phyloP scores from a whole-genome alignment of 768 basidiomycete genomes.

The Suillus sp. region DNA sequence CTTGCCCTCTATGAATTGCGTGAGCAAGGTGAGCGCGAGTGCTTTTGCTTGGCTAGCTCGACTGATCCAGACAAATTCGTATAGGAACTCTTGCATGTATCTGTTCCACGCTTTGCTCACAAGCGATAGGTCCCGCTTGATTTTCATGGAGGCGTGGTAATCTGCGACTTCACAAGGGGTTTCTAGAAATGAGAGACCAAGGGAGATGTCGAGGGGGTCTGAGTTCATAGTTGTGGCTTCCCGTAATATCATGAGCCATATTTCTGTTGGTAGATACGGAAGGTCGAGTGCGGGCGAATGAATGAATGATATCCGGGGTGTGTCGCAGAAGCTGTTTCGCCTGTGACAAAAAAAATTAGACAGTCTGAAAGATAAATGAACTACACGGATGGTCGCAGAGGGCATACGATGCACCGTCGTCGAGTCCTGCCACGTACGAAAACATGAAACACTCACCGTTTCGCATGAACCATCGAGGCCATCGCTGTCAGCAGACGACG shows the following conservation, averaged over 20 bases:
- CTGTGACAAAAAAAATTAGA: slow-evolving; percentile 12
- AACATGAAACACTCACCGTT: slow-evolving; percentile 19
- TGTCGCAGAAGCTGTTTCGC: slow-evolving; percentile 2
- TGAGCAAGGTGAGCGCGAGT: slow-evolving; percentile 45
- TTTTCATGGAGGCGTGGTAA: slow-evolving; percentile 50
- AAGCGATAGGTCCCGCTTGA: slow-evolving; percentile 52
- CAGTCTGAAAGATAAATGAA: neutral
- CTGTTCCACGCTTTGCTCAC: slow-evolving; percentile 60
- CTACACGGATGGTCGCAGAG: neutral
- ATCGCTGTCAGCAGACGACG: slow-evolving; percentile 20
- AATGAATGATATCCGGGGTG: slow-evolving; percentile 21
- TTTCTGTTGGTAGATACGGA: slow-evolving; percentile 57
- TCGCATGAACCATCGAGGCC: slow-evolving; percentile 22
- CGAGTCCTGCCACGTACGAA: neutral
- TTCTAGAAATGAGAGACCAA: slow-evolving; percentile 61
- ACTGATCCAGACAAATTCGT: slow-evolving; percentile 72
- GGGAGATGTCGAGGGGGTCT: slow-evolving; percentile 49
- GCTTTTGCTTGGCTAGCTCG: slow-evolving; percentile 51
- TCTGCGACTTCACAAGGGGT: slow-evolving; percentile 43
- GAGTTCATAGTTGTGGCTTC: slow-evolving; percentile 50
- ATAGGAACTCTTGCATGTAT: slow-evolving; percentile 56
- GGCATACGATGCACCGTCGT: neutral
- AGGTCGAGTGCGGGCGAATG: slow-evolving; percentile 37
- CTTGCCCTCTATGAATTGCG: slow-evolving; percentile 42
- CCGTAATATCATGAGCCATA: slow-evolving; percentile 68